These are phyloP conservation scores for Harrya chromipes DNA, from an alignment of 768 basidiomycete species.

Conservation along the genomic window DNA sequence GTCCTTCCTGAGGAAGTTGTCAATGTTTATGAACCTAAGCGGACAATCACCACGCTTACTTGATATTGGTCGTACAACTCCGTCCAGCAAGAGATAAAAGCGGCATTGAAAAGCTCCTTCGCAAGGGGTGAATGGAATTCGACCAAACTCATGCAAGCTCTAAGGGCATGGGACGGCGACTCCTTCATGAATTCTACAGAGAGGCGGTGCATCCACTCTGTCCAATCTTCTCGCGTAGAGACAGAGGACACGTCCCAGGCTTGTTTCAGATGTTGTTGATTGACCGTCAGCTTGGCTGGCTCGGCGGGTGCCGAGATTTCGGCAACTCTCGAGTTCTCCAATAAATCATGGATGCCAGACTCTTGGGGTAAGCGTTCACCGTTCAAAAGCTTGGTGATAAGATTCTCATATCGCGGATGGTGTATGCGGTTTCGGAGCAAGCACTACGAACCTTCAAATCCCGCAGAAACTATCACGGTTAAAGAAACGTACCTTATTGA, in stretches of 20 bases:
- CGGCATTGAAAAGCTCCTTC: conserved; percentile 95
- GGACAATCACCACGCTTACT: conserved; percentile 39
- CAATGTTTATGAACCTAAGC: background rate
- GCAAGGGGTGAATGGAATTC: conserved; percentile 89
- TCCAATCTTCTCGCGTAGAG: conserved; percentile 83
- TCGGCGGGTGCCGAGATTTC: conserved; percentile 85
- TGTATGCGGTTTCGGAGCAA: conserved; percentile 71
- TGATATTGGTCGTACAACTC: conserved; percentile 97
- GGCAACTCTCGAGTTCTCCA: conserved; percentile 62
- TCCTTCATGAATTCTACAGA: conserved; percentile 97
- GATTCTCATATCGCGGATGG: conserved; percentile 82
- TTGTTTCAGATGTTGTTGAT: conserved; percentile 95
- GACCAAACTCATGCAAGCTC: conserved; percentile 92
- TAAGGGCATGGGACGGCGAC: conserved; percentile 95
- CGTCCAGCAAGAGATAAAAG: conserved; percentile 96
- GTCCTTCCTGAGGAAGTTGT: conserved; percentile 68
- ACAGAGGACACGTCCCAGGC: conserved; percentile 90
- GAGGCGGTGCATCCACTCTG: conserved; percentile 91
- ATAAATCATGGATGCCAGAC: conserved; percentile 61
- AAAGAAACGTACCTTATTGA: conserved; percentile 70
- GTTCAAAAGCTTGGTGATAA: conserved; percentile 85
- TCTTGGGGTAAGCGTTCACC: conserved; percentile 93
- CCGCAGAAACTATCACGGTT: background rate
- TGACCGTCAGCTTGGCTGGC: conserved; percentile 85
- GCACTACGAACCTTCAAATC: conserved; percentile 45